Evolutionary conservation across 495 filamentous ascomycete genomes (phyloP).

Genomic region (Parathielavia hyrcaniae): DNA sequence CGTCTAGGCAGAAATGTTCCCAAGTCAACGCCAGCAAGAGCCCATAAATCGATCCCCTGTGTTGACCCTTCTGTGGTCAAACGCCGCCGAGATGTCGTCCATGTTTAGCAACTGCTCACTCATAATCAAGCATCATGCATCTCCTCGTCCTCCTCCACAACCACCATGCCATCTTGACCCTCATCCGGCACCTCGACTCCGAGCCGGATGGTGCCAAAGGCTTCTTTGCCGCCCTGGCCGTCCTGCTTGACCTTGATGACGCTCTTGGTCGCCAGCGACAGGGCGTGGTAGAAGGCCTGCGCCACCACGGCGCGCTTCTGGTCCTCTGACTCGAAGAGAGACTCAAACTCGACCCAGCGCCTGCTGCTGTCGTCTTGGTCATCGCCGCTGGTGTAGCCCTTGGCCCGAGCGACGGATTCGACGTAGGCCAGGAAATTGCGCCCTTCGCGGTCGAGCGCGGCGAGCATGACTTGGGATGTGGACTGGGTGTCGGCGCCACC

Average conservation of each 20-base stretch:
- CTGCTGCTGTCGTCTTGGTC: conserved; percentile 31
- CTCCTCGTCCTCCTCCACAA: background rate
- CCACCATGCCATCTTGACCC: background rate
- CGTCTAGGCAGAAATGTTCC: too few relatives aligned
- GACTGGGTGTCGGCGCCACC: background rate
- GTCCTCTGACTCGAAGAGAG: conserved; percentile 46
- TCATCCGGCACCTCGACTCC: conserved; percentile 21
- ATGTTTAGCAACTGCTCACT: background rate
- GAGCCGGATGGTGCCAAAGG: conserved; percentile 39
- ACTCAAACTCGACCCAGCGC: conserved; percentile 50
- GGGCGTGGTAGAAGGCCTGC: conserved; percentile 66
- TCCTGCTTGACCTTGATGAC: conserved; percentile 52
- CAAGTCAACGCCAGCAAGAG: too few relatives aligned
- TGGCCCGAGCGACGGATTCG: conserved; percentile 32
- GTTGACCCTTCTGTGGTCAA: too few relatives aligned
- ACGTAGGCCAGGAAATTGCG: conserved; percentile 52
- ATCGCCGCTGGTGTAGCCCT: conserved; percentile 32
- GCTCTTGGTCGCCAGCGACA: conserved; percentile 62
- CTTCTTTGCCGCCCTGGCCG: conserved; percentile 20
- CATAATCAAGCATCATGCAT: background rate
- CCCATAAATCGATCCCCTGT: too few relatives aligned
- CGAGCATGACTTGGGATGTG: conserved; percentile 22
- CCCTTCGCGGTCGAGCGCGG: conserved; percentile 36
- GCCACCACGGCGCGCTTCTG: conserved; percentile 57
- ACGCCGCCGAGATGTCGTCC: background rate